phyloP scores from a whole-genome alignment of 306 rosid species.

The Vicia villosa region DNA sequence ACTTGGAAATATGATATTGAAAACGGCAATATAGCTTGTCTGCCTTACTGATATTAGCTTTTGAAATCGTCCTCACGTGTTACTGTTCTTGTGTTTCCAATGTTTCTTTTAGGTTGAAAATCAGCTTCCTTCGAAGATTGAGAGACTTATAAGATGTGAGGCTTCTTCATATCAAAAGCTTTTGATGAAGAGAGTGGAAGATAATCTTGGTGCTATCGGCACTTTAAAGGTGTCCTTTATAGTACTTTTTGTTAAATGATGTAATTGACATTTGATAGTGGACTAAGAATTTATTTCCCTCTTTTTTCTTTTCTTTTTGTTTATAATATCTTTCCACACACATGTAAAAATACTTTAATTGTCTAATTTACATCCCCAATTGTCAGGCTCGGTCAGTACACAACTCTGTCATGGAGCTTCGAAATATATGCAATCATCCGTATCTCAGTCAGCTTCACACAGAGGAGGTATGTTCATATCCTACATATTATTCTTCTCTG shows the following conservation, averaged over 20 bases:
- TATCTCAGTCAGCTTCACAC: conserved; percentile 97
- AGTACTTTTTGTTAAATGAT: conserved; percentile 22
- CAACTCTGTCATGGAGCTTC: conserved; percentile 99
- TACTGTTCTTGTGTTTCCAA: conserved; percentile 36
- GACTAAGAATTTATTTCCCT: not conserved
- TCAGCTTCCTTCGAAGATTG: conserved; percentile 95
- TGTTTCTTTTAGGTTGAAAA: conserved; percentile 76
- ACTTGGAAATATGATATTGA: conserved; percentile 16
- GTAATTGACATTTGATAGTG: conserved; percentile 22
- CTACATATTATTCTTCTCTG: conserved; percentile 28
- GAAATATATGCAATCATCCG: conserved; percentile 99
- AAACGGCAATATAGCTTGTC: conserved; percentile 10
- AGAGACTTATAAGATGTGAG: conserved; percentile 94
- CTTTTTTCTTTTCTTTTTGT: not conserved
- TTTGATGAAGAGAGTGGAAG: conserved; percentile 98
- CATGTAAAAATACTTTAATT: conserved; percentile 23
- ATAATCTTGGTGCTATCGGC: conserved; percentile 93
- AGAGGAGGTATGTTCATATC: conserved; percentile 74
- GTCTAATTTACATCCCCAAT: conserved; percentile 39
- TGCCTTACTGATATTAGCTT: conserved; percentile 17
- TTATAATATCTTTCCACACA: conserved; percentile 15
- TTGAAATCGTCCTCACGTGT: conserved; percentile 23
- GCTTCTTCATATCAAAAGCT: conserved; percentile 99
- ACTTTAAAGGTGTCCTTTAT: conserved; percentile 60
- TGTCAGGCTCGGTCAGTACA: conserved; percentile 90